Evolutionary conservation across 2,329 filamentous ascomycete genomes (phyloP), one percentile per base, ranked within the genome.

Genomic region (Venturia oleaginea): DNA sequence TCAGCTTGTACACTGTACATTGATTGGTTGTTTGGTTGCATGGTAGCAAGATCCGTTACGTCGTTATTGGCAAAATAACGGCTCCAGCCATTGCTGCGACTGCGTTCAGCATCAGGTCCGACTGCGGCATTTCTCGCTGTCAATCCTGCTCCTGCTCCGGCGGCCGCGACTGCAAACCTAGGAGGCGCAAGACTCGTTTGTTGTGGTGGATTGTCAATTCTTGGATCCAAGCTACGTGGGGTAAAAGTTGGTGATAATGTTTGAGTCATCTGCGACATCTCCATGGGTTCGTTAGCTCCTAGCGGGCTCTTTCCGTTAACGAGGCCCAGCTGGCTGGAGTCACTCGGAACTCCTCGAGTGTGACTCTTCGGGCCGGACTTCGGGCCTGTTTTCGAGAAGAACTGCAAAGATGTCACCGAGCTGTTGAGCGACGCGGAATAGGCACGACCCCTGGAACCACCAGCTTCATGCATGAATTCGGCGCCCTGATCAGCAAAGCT

Each of bases 31-130:
- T 38, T 51, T 32, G 40, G 27, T n/a, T 63, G 62, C 32, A 63
- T 63, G 11, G 62, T 54, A 27, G 62, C 62, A 34, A 63, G 62
- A 59, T 63, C 59, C 5, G 75, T 77, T n/a, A 74, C 83, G 68
- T 87, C 89, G 63, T 88, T 88, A 61, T 87, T 87, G 17, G 87
- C 89, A 83, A 89, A 91, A 75, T 91, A 91, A 63, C 84, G 79
- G 73, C 90, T 90, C 88, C 88, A 91, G 59, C 88, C 88, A 13
- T 88, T 91, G 71, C 86, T 90, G 24, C 76, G 74, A 64, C 72
- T 75, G 67, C 73, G 70, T 27, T 32, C 55, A 43, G 51, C 40
- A 32, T 71, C 66, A 68, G 75, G 24, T 71, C 68, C 67, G 73
- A 70, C 68, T 75, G 71, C 67, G 76, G 76, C 22, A 73, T 66